Conservation (phyloP, 23 red algal species). For the Gracilariopsis chorda region DNA sequence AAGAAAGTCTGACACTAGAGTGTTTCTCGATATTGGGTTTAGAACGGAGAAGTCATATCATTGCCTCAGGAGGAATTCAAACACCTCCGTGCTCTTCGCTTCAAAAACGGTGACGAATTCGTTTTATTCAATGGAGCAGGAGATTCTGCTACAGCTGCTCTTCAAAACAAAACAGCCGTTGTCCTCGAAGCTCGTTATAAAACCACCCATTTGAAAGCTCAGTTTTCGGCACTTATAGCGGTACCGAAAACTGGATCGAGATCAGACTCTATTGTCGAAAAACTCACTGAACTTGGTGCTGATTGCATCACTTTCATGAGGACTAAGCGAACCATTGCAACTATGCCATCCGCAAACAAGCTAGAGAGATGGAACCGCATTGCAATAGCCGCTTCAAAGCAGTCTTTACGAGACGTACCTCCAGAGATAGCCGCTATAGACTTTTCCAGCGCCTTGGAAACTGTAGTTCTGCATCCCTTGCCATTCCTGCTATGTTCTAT, state of each 20-base stretch:
- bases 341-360: background rate
- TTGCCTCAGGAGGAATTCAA: constrained; percentile 28
- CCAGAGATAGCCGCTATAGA: background rate
- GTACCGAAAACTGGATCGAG: constrained; percentile 36
- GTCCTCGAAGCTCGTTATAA: background rate
- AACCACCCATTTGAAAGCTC: background rate
- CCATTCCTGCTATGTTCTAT: constrained; percentile 22
- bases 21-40: constrained; percentile 14
- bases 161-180: background rate
- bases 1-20: background rate
- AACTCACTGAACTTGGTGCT: constrained; percentile 82
- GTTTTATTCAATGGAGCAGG: constrained; percentile 47
- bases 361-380: constrained; percentile 61
- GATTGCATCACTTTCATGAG: constrained; percentile 24
- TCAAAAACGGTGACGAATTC: constrained; percentile 24
- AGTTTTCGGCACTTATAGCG: constrained; percentile 5
- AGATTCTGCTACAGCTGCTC: constrained; percentile 8
- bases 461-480: background rate
- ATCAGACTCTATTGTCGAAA: constrained; percentile 88
- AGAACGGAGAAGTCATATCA: background rate
- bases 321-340: background rate
- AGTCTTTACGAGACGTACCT: constrained; percentile 52
- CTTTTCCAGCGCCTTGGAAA: background rate
- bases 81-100: constrained; percentile 67
- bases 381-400: constrained; percentile 81